Conservation (phyloP, 306 rosid species). For the Lupinus albus region DNA sequence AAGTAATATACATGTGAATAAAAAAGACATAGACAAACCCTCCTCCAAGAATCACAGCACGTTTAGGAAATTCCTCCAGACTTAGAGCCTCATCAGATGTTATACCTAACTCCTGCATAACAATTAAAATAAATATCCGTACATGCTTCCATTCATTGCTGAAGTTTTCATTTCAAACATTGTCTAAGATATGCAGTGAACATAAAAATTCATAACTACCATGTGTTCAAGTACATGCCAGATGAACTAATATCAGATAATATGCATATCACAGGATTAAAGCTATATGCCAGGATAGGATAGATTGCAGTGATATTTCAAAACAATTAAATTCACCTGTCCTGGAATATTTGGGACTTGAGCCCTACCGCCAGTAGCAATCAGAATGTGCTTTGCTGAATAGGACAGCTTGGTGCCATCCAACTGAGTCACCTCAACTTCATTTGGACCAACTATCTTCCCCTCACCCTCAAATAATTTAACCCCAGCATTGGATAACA, state of each 20-base stretch:
- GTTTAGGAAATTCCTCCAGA: slow-evolving; percentile 88
- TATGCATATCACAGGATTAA: slow-evolving; percentile 7
- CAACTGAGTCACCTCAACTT: slow-evolving; percentile 93
- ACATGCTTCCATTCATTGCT: neutral
- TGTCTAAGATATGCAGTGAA: neutral
- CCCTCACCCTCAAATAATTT: slow-evolving; percentile 95
- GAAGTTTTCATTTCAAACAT: slow-evolving; percentile 10
- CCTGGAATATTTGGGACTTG: slow-evolving; percentile 79
- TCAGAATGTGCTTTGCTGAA: slow-evolving; percentile 83
- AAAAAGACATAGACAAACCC: slow-evolving; percentile 65
- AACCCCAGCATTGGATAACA: slow-evolving; percentile 82
- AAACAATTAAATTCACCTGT: slow-evolving; percentile 57
- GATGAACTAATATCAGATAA: slow-evolving; percentile 30
- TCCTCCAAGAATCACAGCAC: slow-evolving; percentile 86
- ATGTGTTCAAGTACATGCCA: neutral
- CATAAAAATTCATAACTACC: neutral
- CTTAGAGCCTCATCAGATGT: slow-evolving; percentile 98
- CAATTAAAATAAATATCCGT: slow-evolving; percentile 11
- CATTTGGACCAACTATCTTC: slow-evolving; percentile 80
- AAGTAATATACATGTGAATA: slow-evolving; percentile 23
- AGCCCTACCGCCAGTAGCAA: slow-evolving; percentile 95
- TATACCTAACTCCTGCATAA: slow-evolving; percentile 78
- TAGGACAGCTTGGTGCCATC: slow-evolving; percentile 94
- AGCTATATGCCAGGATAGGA: neutral
- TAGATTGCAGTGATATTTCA: slow-evolving; percentile 30